These are phyloP conservation scores for Populus nigra DNA, from an alignment of 345 rosid genomes.

Conservation along the genomic window DNA sequence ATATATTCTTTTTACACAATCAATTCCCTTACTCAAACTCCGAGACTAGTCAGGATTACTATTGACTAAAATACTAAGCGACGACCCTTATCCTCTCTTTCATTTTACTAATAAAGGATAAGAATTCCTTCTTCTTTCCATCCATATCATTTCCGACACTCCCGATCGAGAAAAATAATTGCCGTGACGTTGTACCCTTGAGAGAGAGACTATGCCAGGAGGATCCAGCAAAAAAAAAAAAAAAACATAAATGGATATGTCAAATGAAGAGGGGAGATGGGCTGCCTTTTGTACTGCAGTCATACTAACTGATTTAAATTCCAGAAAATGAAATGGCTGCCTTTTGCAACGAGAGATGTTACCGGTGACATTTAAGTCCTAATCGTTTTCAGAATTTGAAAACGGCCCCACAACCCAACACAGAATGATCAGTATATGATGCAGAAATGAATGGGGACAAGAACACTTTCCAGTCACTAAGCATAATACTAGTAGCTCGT, in stretches of 20 bases:
- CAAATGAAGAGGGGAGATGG: not conserved
- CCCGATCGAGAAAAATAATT: fast-evolving
- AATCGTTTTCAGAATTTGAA: not conserved
- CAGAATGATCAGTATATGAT: not conserved
- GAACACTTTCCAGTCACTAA: not conserved
- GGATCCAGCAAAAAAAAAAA: not conserved
- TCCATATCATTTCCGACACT: too few relatives aligned
- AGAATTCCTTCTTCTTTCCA: too few relatives aligned
- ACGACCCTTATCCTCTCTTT: too few relatives aligned
- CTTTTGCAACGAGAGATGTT: not conserved
- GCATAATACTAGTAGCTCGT: not conserved
- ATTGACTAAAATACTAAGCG: too few relatives aligned
- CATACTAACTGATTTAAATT: not conserved
- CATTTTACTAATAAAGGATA: too few relatives aligned
- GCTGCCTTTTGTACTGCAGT: not conserved
- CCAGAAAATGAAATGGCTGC: not conserved
- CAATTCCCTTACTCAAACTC: too few relatives aligned
- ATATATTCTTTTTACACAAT: too few relatives aligned
- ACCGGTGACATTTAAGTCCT: not conserved
- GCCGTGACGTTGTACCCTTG: too few relatives aligned
- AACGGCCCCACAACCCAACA: not conserved
- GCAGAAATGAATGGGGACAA: not conserved
- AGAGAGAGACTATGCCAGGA: not conserved
- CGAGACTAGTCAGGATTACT: too few relatives aligned
- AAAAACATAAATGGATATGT: not conserved